phyloP scores from a whole-genome alignment of 1,284 basidiomycete genomes.

The Athelia psychrophila region DNA sequence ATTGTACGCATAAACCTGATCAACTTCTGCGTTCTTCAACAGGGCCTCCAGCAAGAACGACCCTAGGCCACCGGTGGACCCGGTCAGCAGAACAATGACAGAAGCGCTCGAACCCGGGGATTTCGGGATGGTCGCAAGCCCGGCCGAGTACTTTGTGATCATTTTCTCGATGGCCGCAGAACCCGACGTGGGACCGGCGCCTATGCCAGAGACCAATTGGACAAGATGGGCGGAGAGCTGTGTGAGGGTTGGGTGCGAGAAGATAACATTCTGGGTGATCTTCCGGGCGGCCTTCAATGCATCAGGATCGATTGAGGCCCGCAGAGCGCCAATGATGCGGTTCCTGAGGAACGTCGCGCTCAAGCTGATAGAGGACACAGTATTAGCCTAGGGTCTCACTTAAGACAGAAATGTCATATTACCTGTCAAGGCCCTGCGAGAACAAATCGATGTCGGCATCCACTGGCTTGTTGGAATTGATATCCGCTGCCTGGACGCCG shows the following conservation, averaged over 20 bases:
- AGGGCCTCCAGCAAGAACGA: constrained; percentile 16
- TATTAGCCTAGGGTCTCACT: neutral
- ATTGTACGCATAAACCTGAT: constrained; percentile 22
- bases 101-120: neutral
- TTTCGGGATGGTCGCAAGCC: neutral
- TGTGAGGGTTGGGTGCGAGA: constrained; percentile 28
- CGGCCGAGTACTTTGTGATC: constrained; percentile 8
- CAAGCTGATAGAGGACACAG: constrained; percentile 8
- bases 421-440: constrained; percentile 40
- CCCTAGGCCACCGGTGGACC: constrained; percentile 21
- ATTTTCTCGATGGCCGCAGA: neutral
- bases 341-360: constrained; percentile 26
- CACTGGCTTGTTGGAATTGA: constrained; percentile 17
- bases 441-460: constrained; percentile 27
- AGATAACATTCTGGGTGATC: constrained; percentile 28
- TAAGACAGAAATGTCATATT: neutral
- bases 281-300: constrained; percentile 7
- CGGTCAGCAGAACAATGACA: constrained; percentile 20
- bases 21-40: constrained; percentile 13
- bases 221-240: constrained; percentile 23
- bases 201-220: constrained; percentile 2
- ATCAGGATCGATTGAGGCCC: constrained; percentile 6
- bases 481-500: constrained; percentile 19
- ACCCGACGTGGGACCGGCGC: neutral
- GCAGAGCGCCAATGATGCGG: constrained; percentile 27